Evolutionary conservation across 2,329 filamentous ascomycete genomes (phyloP).

Genomic region (Macrophomina phaseolina): DNA sequence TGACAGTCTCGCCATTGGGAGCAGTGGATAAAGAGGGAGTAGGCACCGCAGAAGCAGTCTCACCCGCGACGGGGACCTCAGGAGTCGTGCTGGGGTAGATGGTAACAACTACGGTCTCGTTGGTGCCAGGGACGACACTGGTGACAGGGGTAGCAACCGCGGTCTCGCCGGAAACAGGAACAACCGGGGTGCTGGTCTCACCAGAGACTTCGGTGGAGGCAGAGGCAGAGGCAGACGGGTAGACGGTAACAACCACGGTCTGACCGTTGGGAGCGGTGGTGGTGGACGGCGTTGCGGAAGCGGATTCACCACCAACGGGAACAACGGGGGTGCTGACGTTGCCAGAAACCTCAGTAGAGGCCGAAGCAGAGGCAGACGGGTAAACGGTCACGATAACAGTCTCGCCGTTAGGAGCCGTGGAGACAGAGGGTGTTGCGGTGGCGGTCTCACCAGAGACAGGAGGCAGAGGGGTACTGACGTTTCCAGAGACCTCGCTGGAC

Average conservation of each 20-base stretch:
- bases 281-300: neutral
- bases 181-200: constrained; percentile 21
- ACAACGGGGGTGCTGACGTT: neutral
- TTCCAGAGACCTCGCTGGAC: neutral
- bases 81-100: constrained; percentile 3
- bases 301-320: neutral
- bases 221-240: neutral
- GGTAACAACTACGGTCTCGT: constrained; percentile 6
- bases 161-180: constrained; percentile 30
- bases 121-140: neutral
- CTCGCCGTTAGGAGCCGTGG: constrained; percentile 6
- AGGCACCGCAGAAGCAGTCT: neutral
- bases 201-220: constrained; percentile 9
- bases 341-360: neutral
- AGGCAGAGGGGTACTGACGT: neutral
- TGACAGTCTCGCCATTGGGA: constrained; percentile 6
- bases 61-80: neutral
- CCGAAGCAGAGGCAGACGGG: neutral
- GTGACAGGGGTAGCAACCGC: neutral
- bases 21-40: neutral
- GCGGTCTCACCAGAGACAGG: neutral
- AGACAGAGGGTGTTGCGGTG: neutral
- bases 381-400: neutral
- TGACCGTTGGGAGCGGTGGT: constrained; percentile 6
- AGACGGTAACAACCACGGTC: constrained; percentile 8